Percentiles rank a stretch among this genome's conserved stretches.
Conservation (phyloP, 192 early-diverging fungal genomes). For the Phlyctochytrium bullatum region DNA sequence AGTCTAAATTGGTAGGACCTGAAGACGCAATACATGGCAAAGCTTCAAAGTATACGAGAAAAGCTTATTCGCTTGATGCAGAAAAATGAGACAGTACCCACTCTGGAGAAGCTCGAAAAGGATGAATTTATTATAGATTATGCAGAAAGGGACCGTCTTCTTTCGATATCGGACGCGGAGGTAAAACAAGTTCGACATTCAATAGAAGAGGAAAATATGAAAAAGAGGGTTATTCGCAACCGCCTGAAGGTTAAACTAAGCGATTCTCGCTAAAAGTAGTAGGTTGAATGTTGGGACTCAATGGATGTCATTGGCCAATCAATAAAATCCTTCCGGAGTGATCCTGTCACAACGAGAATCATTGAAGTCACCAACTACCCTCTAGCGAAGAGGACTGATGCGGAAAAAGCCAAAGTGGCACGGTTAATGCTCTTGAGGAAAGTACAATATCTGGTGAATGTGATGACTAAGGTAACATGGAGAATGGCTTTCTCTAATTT, state of each 20-base stretch:
- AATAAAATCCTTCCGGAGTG: constrained; percentile 43
- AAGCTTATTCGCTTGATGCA: constrained; percentile 36
- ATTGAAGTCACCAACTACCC: constrained; percentile 51
- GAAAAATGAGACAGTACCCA: constrained; percentile 44
- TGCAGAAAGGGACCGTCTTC: constrained; percentile 46
- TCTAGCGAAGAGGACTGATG: constrained; percentile 27
- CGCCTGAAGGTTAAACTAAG: constrained; percentile 43
- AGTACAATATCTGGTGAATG: constrained; percentile 24
- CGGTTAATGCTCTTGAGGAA: constrained; percentile 37
- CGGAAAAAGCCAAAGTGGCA: constrained; percentile 29
- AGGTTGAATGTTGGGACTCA: constrained; percentile 55
- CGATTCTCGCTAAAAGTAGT: not conserved
- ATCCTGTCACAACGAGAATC: constrained; percentile 33
- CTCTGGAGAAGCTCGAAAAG: constrained; percentile 39
- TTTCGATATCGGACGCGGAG: constrained; percentile 29
- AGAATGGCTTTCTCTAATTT: constrained; percentile 8
- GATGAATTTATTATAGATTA: constrained; percentile 56
- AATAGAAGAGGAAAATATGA: constrained; percentile 49
- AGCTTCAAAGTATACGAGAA: constrained; percentile 36
- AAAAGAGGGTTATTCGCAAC: constrained; percentile 44
- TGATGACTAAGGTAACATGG: constrained; percentile 4
- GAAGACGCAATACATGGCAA: not conserved
- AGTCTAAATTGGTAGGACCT: too few relatives aligned
- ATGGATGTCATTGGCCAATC: constrained; percentile 50
- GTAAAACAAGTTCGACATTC: constrained; percentile 32